Evolutionary conservation across 2,329 filamentous ascomycete genomes (phyloP).

Genomic region (Cryphonectria radicalis): DNA sequence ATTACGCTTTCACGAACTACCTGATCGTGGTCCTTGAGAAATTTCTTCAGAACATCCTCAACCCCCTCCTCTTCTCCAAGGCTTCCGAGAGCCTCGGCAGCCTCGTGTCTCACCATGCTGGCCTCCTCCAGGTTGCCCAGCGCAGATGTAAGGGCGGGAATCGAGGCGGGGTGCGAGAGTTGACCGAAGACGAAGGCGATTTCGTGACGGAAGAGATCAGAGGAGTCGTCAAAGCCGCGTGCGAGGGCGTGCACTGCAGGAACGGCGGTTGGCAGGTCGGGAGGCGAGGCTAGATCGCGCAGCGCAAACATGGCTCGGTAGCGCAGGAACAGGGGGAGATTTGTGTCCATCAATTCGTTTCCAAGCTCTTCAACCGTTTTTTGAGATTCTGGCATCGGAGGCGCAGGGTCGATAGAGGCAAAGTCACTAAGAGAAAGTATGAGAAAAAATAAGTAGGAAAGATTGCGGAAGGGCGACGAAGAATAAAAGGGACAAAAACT

Average conservation of each 20-base stretch:
- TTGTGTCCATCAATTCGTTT: conserved; percentile 76
- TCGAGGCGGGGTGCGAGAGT: conserved; percentile 93
- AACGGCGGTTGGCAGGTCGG: conserved; percentile 84
- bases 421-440: conserved; percentile 72
- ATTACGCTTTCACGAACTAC: conserved; percentile 94
- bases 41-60: conserved; percentile 79
- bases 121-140: conserved; percentile 80
- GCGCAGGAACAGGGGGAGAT: conserved; percentile 81
- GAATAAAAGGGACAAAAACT: conserved; percentile 32
- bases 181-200: conserved; percentile 99
- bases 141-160: conserved; percentile 80
- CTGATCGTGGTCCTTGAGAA: conserved; percentile 87
- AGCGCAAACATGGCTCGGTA: conserved; percentile 99
- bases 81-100: conserved; percentile 92
- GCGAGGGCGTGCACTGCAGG: conserved; percentile 87
- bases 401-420: conserved; percentile 92
- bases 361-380: conserved; percentile 75
- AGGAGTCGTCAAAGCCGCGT: conserved; percentile 81
- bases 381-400: conserved; percentile 75
- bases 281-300: conserved; percentile 90
- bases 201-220: conserved; percentile 94
- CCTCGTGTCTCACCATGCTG: conserved; percentile 97
- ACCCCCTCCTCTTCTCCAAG: conserved; percentile 93
- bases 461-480: neutral
- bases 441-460: conserved; percentile 31